Evolutionary conservation across 805 yeast genomes (phyloP).

Genomic region (Saccharomycopsis fermentans): DNA sequence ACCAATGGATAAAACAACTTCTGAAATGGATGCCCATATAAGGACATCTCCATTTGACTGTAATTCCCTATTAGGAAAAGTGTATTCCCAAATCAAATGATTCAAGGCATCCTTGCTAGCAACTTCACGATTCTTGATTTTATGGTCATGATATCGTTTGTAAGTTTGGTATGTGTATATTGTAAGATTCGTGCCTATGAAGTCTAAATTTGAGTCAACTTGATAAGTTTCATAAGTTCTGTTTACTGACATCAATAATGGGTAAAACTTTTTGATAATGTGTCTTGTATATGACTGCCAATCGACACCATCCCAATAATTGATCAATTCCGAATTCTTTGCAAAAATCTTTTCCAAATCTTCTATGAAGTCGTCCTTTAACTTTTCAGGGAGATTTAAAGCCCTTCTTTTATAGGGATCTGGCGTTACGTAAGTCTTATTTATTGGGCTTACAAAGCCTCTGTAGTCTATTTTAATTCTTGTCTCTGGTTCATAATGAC

Average conservation of each 20-base stretch:
- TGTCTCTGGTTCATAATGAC: slow-evolving; percentile 38
- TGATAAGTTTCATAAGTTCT: slow-evolving; percentile 25
- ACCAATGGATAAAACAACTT: slow-evolving; percentile 32
- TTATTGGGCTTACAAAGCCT: slow-evolving; percentile 42
- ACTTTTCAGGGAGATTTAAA: slow-evolving; percentile 26
- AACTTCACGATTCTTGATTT: slow-evolving; percentile 11
- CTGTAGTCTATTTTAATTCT: slow-evolving; percentile 43
- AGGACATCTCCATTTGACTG: slow-evolving; percentile 33
- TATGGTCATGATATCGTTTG: slow-evolving; percentile 29
- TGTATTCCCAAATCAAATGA: slow-evolving; percentile 37
- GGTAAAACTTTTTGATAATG: slow-evolving; percentile 44
- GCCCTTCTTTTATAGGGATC: slow-evolving; percentile 37
- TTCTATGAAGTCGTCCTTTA: slow-evolving; percentile 28
- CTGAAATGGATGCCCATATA: slow-evolving; percentile 39
- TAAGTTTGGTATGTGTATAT: slow-evolving; percentile 34
- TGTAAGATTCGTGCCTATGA: slow-evolving; percentile 29
- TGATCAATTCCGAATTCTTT: slow-evolving; percentile 22
- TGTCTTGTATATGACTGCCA: slow-evolving; percentile 46
- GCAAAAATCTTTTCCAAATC: slow-evolving; percentile 26
- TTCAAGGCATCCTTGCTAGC: slow-evolving; percentile 24
- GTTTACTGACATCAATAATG: slow-evolving; percentile 35
- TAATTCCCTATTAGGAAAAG: slow-evolving; percentile 33
- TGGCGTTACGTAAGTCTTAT: slow-evolving; percentile 37
- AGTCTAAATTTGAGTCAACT: slow-evolving; percentile 15
- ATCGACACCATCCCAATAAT: slow-evolving; percentile 35